Evolutionary conservation across 768 basidiomycete genomes (phyloP).

Genomic region (Russula sp.): DNA sequence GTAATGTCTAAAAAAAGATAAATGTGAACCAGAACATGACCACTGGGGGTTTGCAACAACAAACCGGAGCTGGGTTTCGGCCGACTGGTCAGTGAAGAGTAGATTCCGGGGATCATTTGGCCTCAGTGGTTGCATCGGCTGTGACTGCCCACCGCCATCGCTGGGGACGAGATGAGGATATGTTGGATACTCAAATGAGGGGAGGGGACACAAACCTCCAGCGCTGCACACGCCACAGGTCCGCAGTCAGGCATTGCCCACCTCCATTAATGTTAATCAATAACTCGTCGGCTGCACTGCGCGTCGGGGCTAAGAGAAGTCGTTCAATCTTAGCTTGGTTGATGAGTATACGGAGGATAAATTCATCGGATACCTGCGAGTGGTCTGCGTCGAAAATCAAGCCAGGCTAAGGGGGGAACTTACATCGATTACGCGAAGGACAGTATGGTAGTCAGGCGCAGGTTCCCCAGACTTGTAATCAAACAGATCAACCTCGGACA

Average conservation of each 20-base stretch:
- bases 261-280: conserved; percentile 38
- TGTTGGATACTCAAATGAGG: neutral
- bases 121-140: conserved; percentile 29
- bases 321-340: conserved; percentile 68
- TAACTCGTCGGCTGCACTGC: conserved; percentile 53
- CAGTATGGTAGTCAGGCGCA: conserved; percentile 51
- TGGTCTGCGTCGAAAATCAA: neutral
- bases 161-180: conserved; percentile 29
- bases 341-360: conserved; percentile 75
- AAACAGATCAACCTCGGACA: conserved; percentile 68
- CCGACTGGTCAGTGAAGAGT: conserved; percentile 16
- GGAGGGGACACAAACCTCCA: conserved; percentile 44
- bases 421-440: conserved; percentile 78
- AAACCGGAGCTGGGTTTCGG: conserved; percentile 18
- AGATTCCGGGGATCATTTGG: conserved; percentile 27
- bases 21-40: neutral
- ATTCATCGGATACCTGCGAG: conserved; percentile 62
- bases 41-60: neutral
- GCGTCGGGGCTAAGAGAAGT: conserved; percentile 54
- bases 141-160: conserved; percentile 60
- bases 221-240: conserved; percentile 54
- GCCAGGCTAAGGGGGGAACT: conserved; percentile 22
- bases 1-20: conserved; percentile 37
- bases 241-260: conserved; percentile 58
- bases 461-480: conserved; percentile 75